A percentile compares a stretch with the other conserved stretches of the same genome.
Conservation (phyloP, 768 basidiomycete species). For the Astraeus odoratus region DNA sequence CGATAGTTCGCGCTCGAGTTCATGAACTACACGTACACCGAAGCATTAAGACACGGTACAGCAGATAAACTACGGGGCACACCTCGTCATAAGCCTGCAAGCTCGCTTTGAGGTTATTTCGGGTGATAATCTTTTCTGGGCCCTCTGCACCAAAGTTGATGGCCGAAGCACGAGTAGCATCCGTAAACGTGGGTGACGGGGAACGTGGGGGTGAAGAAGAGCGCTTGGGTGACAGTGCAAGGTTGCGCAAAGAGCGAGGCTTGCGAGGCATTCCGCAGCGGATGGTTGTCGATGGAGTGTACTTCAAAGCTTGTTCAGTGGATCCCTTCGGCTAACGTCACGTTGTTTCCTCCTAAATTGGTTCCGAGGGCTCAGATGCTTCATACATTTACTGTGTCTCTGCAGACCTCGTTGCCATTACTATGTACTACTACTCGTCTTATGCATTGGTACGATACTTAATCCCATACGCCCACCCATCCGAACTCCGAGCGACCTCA, state of each 20-base stretch:
- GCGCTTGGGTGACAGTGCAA: slow-evolving; percentile 42
- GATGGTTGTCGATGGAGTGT: slow-evolving; percentile 8
- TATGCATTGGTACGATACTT: too few species aligned
- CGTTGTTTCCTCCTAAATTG: slow-evolving; percentile 10
- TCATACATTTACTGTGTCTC: too few species aligned
- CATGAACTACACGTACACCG: slow-evolving; percentile 50
- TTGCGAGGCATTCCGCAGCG: slow-evolving; percentile 37
- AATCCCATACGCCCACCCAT: too few species aligned
- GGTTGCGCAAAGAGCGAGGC: slow-evolving; percentile 50
- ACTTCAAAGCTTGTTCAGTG: too few species aligned
- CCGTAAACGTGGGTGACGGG: slow-evolving; percentile 82
- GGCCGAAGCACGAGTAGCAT: slow-evolving; percentile 69
- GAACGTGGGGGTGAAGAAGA: slow-evolving; percentile 46
- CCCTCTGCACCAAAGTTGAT: slow-evolving; percentile 72
- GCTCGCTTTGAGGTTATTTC: slow-evolving; percentile 69
- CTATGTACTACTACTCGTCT: not conserved
- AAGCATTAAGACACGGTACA: slow-evolving; percentile 14
- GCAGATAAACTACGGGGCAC: slow-evolving; percentile 21
- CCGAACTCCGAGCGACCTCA: too few species aligned
- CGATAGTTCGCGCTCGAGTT: slow-evolving; percentile 73
- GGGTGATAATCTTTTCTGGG: slow-evolving; percentile 76
- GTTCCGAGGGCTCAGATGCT: too few species aligned
- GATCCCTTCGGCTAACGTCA: too few species aligned
- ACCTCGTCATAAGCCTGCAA: slow-evolving; percentile 79
- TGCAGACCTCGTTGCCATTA: not conserved